Percentiles rank a stretch among this genome's conserved stretches.
phyloP scores from a whole-genome alignment of 768 basidiomycete genomes.

The Boletus edulis region DNA sequence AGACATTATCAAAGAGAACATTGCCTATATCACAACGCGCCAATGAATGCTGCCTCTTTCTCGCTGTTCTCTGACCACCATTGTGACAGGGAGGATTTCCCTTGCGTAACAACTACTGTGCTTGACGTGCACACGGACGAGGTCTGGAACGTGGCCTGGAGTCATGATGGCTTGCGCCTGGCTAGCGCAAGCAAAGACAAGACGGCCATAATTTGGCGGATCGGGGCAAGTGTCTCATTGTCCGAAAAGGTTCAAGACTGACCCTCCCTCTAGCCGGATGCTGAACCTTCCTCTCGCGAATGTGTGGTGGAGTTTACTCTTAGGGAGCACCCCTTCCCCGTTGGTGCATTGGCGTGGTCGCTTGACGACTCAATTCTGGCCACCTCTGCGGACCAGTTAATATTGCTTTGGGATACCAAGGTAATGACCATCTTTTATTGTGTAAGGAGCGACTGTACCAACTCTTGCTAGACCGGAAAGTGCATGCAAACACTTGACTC shows the following conservation, averaged over 20 bases:
- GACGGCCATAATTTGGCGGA: conserved; percentile 85
- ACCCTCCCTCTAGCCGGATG: conserved; percentile 38
- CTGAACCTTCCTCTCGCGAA: conserved; percentile 51
- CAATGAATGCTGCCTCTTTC: conserved; percentile 52
- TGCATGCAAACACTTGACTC: conserved; percentile 63
- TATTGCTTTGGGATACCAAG: conserved; percentile 90
- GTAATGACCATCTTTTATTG: conserved; percentile 40
- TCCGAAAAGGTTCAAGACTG: conserved; percentile 1
- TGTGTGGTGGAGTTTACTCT: conserved; percentile 60
- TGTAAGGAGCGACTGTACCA: conserved; percentile 2
- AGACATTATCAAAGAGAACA: conserved; percentile 72
- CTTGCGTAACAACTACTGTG: conserved; percentile 79
- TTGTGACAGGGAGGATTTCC: conserved; percentile 81
- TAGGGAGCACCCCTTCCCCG: conserved; percentile 72
- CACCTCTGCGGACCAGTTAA: conserved; percentile 74
- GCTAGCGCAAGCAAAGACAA: conserved; percentile 89
- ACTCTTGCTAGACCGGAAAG: conserved; percentile 60
- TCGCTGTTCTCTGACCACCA: conserved; percentile 88
- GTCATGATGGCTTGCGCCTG: conserved; percentile 78
- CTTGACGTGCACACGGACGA: conserved; percentile 87
- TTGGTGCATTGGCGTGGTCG: conserved; percentile 91
- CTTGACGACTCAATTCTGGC: conserved; percentile 81
- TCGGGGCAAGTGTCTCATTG: conserved; percentile 58
- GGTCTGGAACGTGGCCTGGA: conserved; percentile 97
- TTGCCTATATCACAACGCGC: conserved; percentile 86